Conservation (phyloP, 768 basidiomycete genomes). For the Udeniomyces megalosporus region DNA sequence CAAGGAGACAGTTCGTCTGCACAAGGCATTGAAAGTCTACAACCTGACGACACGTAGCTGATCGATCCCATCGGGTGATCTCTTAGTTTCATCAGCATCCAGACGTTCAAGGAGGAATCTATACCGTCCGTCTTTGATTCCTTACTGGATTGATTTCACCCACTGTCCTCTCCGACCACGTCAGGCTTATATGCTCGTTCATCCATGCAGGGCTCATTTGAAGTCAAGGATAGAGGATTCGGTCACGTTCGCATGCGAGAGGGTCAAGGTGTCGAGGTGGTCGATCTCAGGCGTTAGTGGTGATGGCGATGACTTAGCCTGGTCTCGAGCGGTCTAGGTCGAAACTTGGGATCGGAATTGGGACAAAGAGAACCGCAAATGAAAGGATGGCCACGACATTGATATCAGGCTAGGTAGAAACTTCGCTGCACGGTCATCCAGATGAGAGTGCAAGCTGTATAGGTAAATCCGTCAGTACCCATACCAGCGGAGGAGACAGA, state of each 20-base stretch:
- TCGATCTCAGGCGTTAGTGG: slow-evolving; percentile 50
- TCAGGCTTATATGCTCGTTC: neutral
- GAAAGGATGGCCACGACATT: too few relatives aligned
- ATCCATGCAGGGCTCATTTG: slow-evolving; percentile 39
- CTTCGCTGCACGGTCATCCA: slow-evolving; percentile 80
- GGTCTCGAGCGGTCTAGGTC: too few relatives aligned
- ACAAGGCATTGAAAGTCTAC: too few relatives aligned
- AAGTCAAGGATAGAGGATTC: slow-evolving; percentile 38
- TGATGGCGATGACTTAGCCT: neutral
- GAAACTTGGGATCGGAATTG: neutral
- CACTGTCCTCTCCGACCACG: neutral
- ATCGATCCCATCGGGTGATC: too few relatives aligned
- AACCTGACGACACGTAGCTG: too few relatives aligned
- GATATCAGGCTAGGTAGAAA: slow-evolving; percentile 48
- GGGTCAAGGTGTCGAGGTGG: slow-evolving; percentile 57
- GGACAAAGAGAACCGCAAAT: neutral
- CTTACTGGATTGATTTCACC: too few relatives aligned
- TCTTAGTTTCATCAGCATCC: slow-evolving; percentile 66
- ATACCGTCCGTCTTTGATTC: slow-evolving; percentile 43
- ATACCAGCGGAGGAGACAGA: too few relatives aligned
- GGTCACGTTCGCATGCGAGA: slow-evolving; percentile 61
- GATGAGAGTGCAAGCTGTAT: slow-evolving; percentile 36
- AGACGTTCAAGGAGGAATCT: slow-evolving; percentile 44
- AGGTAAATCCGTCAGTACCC: too few relatives aligned
- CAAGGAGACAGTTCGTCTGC: slow-evolving; percentile 41